Evolutionary conservation across 306 rosid species (phyloP), one percentile per base, ranked within the genome.

Genomic region (Datisca glomerata): DNA sequence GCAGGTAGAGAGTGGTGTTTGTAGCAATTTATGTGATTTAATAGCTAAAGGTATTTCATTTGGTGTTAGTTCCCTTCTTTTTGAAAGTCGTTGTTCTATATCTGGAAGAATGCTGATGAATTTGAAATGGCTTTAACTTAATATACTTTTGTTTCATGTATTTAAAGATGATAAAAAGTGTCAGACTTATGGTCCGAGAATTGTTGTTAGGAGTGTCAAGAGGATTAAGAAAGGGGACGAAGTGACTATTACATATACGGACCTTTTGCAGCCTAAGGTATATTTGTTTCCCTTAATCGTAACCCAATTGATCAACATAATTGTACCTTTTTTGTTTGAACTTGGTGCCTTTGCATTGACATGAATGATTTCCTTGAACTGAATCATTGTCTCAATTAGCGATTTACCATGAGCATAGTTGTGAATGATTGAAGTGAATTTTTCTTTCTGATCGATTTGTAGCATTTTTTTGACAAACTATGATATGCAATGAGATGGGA

Each of bases 261-360:
- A 86, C 53, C 66, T 81, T 51, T 58, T 81, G 70, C 93, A 72
- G 59, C 66, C 93, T 33, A 81, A 74, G 80, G 93, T 85, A 53
- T 67, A 17, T 31, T 31, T 31, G 36, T 8, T 31, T 31, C 13
- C n/a, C n/a, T 8, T 14, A 4, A 8, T 12, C 5, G 1, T 31
- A 11, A 8, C 9, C 1, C 42, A 13, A 37, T 37, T 41, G 20
- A 36, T 36, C 16, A 12, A 12, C 13, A 36, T 15, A 28, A 28
- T 28, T 28, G 4, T 28, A 8, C 2, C 7, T 28, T 28, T 6
- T 12, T 28, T 28, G 11, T 28, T 8, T 28, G 7, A 28, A 28
- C 11, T 6, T 2, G 33, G 33, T 28, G 11, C 7, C 11, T 12
- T 12, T 31, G 9, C 36, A 8, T 14, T 8, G 0, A 8, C 2